phyloP scores from a whole-genome alignment of 345 rosid species.

The Bruguiera parviflora region DNA sequence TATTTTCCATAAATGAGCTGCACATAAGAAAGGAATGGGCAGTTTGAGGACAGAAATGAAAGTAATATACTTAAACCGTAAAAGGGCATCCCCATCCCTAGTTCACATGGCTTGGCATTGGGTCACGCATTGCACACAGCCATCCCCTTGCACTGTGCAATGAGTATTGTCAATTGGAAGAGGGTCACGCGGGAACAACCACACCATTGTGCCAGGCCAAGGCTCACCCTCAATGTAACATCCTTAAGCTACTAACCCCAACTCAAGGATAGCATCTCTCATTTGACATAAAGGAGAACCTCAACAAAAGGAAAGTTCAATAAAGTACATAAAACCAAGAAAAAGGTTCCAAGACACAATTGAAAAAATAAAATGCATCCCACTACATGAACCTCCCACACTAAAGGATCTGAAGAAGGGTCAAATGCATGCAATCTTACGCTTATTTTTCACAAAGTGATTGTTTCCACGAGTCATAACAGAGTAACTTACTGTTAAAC shows the following conservation, averaged over 20 bases:
- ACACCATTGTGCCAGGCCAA: too few relatives aligned
- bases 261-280: background rate
- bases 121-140: too few relatives aligned
- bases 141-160: too few relatives aligned
- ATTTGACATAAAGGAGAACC: background rate
- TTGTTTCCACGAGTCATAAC: too few relatives aligned
- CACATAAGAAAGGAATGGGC: constrained; percentile 19
- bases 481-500: too few relatives aligned
- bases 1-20: constrained; percentile 71
- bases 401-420: background rate
- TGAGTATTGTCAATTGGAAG: too few relatives aligned
- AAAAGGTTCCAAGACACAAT: background rate
- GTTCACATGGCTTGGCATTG: too few relatives aligned
- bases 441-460: too few relatives aligned
- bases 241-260: background rate
- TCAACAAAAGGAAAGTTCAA: background rate
- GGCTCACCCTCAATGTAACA: background rate
- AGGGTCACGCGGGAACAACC: too few relatives aligned
- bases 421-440: too few relatives aligned
- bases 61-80: background rate
- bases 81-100: background rate
- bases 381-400: background rate
- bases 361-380: too few relatives aligned
- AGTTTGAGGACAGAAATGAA: background rate
- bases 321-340: background rate